A percentile compares a stretch with the other conserved stretches of the same genome.
Conservation (phyloP, 257 asterid genomes). For the Solanum ahanhuiri region DNA sequence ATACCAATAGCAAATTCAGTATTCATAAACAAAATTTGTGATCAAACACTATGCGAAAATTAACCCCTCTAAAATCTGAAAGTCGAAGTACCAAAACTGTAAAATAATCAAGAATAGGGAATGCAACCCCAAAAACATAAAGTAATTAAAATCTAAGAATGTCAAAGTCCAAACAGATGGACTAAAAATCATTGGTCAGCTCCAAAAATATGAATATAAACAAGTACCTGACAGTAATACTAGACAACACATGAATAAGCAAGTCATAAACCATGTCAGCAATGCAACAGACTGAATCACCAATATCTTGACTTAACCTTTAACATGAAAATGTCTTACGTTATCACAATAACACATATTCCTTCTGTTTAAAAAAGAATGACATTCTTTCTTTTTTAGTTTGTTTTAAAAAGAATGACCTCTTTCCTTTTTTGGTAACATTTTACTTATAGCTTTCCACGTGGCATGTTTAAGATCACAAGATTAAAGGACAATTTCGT, state of each 20-base stretch:
- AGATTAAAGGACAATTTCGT: too few species aligned
- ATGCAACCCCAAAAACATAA: not conserved
- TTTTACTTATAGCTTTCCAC: too few species aligned
- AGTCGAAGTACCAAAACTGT: too few species aligned
- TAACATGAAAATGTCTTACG: not conserved
- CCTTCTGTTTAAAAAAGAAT: too few species aligned
- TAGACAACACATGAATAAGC: not conserved
- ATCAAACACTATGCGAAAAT: not conserved
- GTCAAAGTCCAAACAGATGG: not conserved
- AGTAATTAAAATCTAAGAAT: too few species aligned
- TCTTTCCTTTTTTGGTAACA: too few species aligned
- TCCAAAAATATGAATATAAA: not conserved
- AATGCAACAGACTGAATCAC: not conserved
- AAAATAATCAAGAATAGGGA: not conserved
- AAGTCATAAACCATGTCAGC: too few species aligned
- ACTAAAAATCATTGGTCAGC: not conserved
- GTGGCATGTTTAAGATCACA: too few species aligned
- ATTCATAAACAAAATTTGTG: too few species aligned
- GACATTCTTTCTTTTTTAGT: too few species aligned
- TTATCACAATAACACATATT: not conserved
- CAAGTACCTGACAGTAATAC: not conserved
- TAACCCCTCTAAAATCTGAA: not conserved
- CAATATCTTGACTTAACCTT: not conserved
- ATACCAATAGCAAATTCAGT: not conserved
- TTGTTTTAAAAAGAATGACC: too few species aligned